Base-by-base conservation (phyloP, 495 filamentous ascomycete species). In the Aspergillus egyptiacus region DNA sequence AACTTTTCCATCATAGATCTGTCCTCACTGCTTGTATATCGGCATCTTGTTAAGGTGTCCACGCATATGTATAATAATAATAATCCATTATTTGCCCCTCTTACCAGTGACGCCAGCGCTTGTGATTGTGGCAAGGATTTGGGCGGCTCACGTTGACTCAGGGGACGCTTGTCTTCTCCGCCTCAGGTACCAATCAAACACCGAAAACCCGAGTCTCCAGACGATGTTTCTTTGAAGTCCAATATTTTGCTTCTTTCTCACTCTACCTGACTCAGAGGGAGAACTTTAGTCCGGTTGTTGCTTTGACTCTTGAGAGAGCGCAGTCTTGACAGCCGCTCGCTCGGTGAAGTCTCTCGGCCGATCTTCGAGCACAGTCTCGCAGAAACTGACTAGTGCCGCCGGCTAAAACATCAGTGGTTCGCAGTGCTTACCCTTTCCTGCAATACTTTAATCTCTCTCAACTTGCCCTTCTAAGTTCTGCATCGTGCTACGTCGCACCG, bases 381-480 rank as follows among this genome's bases (percentile, higher is more conserved):
- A 17, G 33, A 35, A 39, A 19, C 22, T 24, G 13, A 27, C 37
- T 40, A 40, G 37, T 40, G 37, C 15, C 22, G 1, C 13, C 23
- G n/a, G 37, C 37, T 25, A 40, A 24, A 5, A 20, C 36, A 39
- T 27, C 37, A 40, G 37, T 40, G 37, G 37, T 24, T 59, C 56
- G 56, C 56, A 59, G 31, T 55, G 56, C 43, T 59, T 59, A 57
- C 48, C 56, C 51, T 40, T 55, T 58, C 48, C 37, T 39, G 34
- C 37, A 38, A n/a, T n/a, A n/a, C n/a, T n/a, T n/a, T n/a, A n/a
- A 34, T 11, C 28, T 39, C 33, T 39, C 23, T 32, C 47, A 13
- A 43, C 34, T n/a, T 49, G 37, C 30, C 24, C 22, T 19, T 14
- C 20, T 31, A 27, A 27, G 30, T 39, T 25, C 10, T 20, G 15